Conservation (phyloP, 2,329 filamentous ascomycete genomes). For the Neofusicoccum cordaticola region DNA sequence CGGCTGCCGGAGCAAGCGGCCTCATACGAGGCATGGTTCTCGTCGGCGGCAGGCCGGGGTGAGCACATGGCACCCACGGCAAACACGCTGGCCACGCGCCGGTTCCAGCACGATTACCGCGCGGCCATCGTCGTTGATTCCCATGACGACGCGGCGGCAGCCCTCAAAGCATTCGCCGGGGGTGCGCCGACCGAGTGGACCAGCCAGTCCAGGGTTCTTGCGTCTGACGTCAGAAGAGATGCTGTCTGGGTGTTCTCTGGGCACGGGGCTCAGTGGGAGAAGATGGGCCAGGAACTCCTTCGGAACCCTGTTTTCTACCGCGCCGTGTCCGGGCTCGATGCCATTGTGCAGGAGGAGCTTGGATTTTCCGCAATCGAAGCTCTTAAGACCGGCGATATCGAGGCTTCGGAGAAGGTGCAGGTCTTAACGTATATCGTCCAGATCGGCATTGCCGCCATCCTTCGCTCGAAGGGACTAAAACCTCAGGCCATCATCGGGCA, state of each 20-base stretch:
- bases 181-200: slow-evolving; percentile 1
- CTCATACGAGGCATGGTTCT: too few species aligned
- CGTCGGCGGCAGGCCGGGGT: not conserved
- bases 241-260: slow-evolving; percentile 43
- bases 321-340: slow-evolving; percentile 29
- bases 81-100: too few species aligned
- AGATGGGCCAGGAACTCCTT: slow-evolving; percentile 41
- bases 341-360: slow-evolving; percentile 20
- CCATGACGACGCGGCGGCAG: too few species aligned
- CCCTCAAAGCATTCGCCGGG: slow-evolving; percentile 21
- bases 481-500: slow-evolving; percentile 42
- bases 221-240: slow-evolving; percentile 20
- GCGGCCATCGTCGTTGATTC: too few species aligned
- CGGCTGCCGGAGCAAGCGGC: slow-evolving; percentile 16
- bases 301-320: slow-evolving; percentile 24
- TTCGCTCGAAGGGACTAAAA: slow-evolving; percentile 29
- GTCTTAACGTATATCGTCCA: slow-evolving; percentile 39
- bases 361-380: slow-evolving; percentile 22
- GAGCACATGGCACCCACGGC: not conserved
- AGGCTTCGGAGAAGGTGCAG: slow-evolving; percentile 30
- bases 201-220: not conserved
- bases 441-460: slow-evolving; percentile 31
- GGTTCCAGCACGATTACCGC: too few species aligned
- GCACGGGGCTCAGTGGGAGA: slow-evolving; percentile 44
- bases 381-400: slow-evolving; percentile 23